Percentiles rank a stretch among this genome's conserved stretches.
Evolutionary conservation across 1,284 basidiomycete genomes (phyloP).

Genomic region (Moniliophthora roreri): DNA sequence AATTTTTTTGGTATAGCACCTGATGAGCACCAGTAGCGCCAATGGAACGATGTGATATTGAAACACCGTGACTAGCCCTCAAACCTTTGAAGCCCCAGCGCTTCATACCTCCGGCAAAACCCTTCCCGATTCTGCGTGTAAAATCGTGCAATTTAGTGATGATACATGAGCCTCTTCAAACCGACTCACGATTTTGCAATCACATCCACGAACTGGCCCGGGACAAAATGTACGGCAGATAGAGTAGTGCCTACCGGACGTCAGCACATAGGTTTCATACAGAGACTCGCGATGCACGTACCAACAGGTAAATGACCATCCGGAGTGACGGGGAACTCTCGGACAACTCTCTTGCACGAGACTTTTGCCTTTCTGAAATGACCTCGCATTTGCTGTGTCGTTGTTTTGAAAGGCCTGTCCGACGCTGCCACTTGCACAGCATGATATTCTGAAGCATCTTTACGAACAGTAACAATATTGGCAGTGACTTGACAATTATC

Average conservation of each 20-base stretch:
- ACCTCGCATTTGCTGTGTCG: conserved; percentile 76
- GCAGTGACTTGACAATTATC: conserved; percentile 86
- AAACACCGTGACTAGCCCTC: conserved; percentile 95
- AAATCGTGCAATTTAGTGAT: not conserved
- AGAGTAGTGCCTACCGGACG: conserved; percentile 72
- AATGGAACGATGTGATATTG: conserved; percentile 89
- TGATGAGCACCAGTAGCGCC: conserved; percentile 96
- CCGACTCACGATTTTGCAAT: conserved; percentile 83
- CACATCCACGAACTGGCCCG: conserved; percentile 96
- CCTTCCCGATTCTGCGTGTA: conserved; percentile 83
- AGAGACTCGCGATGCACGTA: conserved; percentile 33
- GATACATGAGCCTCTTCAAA: conserved; percentile 2
- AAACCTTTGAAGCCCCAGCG: conserved; percentile 93
- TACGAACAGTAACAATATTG: conserved; percentile 64
- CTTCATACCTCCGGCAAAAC: conserved; percentile 98
- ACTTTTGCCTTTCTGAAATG: conserved; percentile 87
- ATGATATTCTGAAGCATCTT: conserved; percentile 74
- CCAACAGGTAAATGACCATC: conserved; percentile 92
- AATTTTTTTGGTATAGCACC: conserved; percentile 41
- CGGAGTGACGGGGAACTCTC: conserved; percentile 87
- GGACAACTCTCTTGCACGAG: conserved; percentile 83
- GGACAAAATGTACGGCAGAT: conserved; percentile 94
- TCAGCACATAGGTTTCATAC: conserved; percentile 5
- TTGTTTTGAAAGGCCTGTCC: conserved; percentile 66
- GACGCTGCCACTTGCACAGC: conserved; percentile 85